Evolutionary conservation across 805 yeast genomes (phyloP), one percentile per base, ranked within the genome.

Genomic region (Wickerhamiella parazyma): DNA sequence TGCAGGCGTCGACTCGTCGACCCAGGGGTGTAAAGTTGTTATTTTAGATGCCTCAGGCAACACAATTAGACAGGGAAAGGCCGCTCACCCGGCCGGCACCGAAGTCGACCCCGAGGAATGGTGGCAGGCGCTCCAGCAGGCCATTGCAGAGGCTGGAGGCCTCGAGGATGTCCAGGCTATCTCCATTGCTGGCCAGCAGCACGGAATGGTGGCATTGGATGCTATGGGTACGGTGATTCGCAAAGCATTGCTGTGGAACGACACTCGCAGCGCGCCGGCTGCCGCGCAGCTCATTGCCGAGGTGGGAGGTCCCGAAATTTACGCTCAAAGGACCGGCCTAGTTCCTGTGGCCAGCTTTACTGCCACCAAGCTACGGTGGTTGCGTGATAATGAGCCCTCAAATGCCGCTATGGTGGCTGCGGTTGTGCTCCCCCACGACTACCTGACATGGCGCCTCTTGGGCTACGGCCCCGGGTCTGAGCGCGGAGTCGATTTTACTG

Each of bases 281-380:
- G 56, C 56, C 12, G 36, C 20, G 1, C 50, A 41, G 12, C 50
- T 53, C 19, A 52, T 49, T 5, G 25, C n/a, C 16, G 53, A 51
- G 46, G 26, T 45, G 28, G 55, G 56, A n/a, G 55, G 54, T 10
- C 47, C 51, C 18, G 49, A 49, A 12, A 41, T 40, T 10, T 52
- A 47, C 33, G 55, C 55, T 1, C 19, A 43, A 22, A 39, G 52
- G 7, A 52, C 48, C 2, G 56, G 56, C 2, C 50, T 53, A 29
- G 56, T 53, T 2, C 56, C 56, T 0, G 56, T 53, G 1, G 55
- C 55, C 2, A 51, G 55, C 14, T 53, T 53, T 42, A 53, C 56
- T 9, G 56, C 53, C 12, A 43, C 53, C 19, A 53, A 53, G 34
- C 43, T 53, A 16, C 36, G 54, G 21, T 53, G 56, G 56, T 42